A percentile compares a stretch with the other conserved stretches of the same genome.
These are phyloP conservation scores for Colletotrichum plurivorum DNA, from an alignment of 2,329 filamentous ascomycete genomes.

Conservation along the genomic window DNA sequence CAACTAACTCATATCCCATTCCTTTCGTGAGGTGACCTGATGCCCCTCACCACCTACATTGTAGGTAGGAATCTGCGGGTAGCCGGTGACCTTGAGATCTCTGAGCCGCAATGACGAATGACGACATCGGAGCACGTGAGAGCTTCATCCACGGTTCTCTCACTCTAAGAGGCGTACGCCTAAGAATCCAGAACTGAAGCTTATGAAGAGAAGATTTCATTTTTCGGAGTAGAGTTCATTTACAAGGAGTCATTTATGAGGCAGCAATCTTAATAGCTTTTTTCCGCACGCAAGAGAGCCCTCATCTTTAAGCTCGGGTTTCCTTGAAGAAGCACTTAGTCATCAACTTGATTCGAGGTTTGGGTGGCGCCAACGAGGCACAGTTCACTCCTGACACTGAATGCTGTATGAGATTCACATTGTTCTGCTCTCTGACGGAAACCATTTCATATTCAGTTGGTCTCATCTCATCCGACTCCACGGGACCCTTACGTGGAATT, in stretches of 20 bases:
- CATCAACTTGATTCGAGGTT: neutral
- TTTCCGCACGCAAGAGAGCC: too few species aligned
- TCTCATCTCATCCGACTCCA: neutral
- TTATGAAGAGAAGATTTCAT: too few species aligned
- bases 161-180: too few species aligned
- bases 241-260: too few species aligned
- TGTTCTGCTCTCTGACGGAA: neutral
- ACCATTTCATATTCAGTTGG: conserved; percentile 5
- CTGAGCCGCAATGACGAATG: neutral
- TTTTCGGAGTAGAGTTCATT: too few species aligned
- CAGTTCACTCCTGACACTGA: conserved; percentile 5
- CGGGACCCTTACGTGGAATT: too few species aligned
- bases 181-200: too few species aligned
- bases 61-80: too few species aligned
- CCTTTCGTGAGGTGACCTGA: neutral
- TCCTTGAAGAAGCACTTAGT: neutral
- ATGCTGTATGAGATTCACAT: neutral
- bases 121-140: neutral
- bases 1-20: neutral
- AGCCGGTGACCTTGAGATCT: neutral
- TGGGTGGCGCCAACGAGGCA: neutral
- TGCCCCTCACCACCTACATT: too few species aligned
- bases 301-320: neutral
- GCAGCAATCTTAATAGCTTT: too few species aligned
- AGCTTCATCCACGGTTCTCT: neutral